Conservation (phyloP, 148 eudicot species). For the Amaranthus palmeri region DNA sequence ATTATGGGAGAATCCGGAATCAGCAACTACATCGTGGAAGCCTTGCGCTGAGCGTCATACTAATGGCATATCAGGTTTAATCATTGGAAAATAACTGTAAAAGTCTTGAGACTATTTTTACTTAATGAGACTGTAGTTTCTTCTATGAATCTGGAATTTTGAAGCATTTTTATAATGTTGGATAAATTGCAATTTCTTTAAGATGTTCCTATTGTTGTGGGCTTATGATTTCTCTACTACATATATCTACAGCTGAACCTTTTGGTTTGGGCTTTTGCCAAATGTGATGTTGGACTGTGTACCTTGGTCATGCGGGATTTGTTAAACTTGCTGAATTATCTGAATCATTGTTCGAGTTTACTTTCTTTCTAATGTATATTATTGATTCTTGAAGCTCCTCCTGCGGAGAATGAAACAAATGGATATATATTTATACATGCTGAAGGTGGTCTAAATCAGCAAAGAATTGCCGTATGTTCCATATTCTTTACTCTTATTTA, state of each 20-base stretch:
- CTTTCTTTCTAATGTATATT: background rate
- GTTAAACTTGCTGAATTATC: too few relatives aligned
- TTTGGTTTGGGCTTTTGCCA: background rate
- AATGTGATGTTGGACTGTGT: background rate
- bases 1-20: constrained; percentile 91
- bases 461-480: constrained; percentile 85
- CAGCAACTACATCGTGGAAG: constrained; percentile 97
- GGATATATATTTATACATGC: constrained; percentile 99
- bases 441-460: constrained; percentile 99
- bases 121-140: background rate
- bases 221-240: background rate
- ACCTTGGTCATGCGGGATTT: background rate
- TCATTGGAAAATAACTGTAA: background rate
- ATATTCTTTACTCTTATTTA: constrained; percentile 4
- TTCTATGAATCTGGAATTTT: background rate
- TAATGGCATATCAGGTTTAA: constrained; percentile 67
- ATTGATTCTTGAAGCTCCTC: constrained; percentile 59
- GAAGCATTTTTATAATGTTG: background rate
- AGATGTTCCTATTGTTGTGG: background rate
- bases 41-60: constrained; percentile 80
- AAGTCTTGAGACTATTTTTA: background rate
- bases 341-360: background rate
- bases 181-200: background rate
- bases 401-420: constrained; percentile 79
- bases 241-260: background rate